Percentiles rank a stretch among this genome's conserved stretches.
These are phyloP conservation scores for Chlorencoelia australis DNA, from an alignment of 2,329 filamentous ascomycete species.

Conservation along the genomic window DNA sequence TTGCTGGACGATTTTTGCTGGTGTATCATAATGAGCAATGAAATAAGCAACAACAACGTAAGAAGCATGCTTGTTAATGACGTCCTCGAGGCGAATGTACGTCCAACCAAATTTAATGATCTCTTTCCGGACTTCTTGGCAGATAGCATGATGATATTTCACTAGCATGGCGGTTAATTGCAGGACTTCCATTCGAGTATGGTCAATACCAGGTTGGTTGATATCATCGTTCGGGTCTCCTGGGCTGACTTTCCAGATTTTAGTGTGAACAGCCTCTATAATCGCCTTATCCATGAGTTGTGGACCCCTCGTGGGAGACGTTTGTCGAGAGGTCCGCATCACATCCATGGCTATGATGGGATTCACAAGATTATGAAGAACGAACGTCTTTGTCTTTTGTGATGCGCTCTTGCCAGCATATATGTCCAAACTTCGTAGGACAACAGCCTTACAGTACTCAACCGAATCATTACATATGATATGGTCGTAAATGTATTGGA, in stretches of 20 bases:
- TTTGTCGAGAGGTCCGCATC: constrained; percentile 64
- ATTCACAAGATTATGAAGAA: constrained; percentile 86
- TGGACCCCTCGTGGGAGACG: constrained; percentile 46
- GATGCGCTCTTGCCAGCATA: constrained; percentile 71
- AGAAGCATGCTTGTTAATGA: constrained; percentile 97
- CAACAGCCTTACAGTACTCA: constrained; percentile 73
- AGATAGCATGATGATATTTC: constrained; percentile 82
- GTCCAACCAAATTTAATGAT: constrained; percentile 99
- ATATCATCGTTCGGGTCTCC: constrained; percentile 76
- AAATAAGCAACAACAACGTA: constrained; percentile 98
- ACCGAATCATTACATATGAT: constrained; percentile 79
- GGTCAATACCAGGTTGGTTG: constrained; percentile 78
- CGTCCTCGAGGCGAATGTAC: constrained; percentile 94
- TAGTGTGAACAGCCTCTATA: constrained; percentile 82
- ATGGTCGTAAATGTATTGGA: constrained; percentile 72
- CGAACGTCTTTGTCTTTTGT: constrained; percentile 87
- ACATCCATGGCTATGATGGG: constrained; percentile 96
- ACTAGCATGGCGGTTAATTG: constrained; percentile 91
- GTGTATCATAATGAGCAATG: constrained; percentile 93
- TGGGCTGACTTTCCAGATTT: constrained; percentile 86
- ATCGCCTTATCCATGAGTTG: constrained; percentile 77
- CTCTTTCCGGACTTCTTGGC: constrained; percentile 90
- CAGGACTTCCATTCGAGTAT: constrained; percentile 89
- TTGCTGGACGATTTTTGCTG: constrained; percentile 88
- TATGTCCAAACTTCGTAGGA: constrained; percentile 78